Evolutionary conservation across 441 rosid species (phyloP), one percentile per base, ranked within the genome.

Genomic region (Erodium texanum): DNA sequence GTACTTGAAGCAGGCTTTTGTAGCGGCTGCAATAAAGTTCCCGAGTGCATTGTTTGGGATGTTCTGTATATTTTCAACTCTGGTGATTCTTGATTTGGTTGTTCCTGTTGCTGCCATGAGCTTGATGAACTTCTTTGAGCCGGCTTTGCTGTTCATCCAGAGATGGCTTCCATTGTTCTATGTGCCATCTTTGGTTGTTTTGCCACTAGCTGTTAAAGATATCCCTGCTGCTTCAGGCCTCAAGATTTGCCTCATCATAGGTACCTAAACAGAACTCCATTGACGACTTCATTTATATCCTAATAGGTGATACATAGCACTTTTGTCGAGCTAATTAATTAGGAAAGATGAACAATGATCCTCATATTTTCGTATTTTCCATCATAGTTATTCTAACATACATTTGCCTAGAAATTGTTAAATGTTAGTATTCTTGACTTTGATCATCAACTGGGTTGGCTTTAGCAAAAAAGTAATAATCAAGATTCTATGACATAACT

Each of bases 151-250:
- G 56, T 91, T 93, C 78, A 89, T 93, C 23, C 97, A 91, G 59
- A 89, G 97, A 82, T 93, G 97, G 97, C 93, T 93, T 75, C 97
- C 99, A 0, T 78, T 91, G 87, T 93, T 93, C 78, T 93, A 93
- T 41, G 99, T 93, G 65, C 99, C 99, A 20, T 89, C 92, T 24
- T 81, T 93, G 69, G 99, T 93, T 10, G 92, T 91, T 64, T 78
- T 93, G 78, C 99, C 97, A 9, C 92, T 93, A 63, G 89, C 97
- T 48, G 92, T 93, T 59, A 85, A 81, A 69, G 97, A 89, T 70
- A 93, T 93, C 66, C 99, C 99, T 5, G 86, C 99, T 0, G 89
- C 96, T 80, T 87, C 99, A 0, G 99, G 96, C 11, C 64, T 88
- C 81, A 91, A 89, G 80, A 93, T 93, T 74, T 93, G 97, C 84